A percentile compares a stretch with the other conserved stretches of the same genome.
Conservation (phyloP, 768 basidiomycete genomes). For the Pisolithus tinctorius region DNA sequence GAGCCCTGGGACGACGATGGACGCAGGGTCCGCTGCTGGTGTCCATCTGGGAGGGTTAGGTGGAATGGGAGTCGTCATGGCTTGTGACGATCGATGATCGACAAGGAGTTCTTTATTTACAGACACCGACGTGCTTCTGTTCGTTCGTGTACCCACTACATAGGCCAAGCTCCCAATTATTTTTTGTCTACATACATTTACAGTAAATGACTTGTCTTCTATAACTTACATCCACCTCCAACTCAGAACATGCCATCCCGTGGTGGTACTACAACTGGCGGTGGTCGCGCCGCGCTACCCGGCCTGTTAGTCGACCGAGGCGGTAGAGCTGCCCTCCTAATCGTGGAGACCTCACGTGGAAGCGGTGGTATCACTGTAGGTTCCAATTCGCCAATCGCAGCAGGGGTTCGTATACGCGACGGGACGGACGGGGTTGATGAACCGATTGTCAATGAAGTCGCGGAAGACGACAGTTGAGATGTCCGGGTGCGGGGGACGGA, state of each 20-base stretch:
- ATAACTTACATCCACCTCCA: neutral
- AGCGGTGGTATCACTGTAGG: constrained; percentile 18
- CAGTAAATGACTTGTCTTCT: neutral
- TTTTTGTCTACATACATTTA: too few relatives aligned
- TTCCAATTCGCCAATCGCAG: constrained; percentile 22
- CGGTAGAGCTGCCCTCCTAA: constrained; percentile 44
- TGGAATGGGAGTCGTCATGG: constrained; percentile 37
- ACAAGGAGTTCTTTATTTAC: too few relatives aligned
- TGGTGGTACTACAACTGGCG: constrained; percentile 46
- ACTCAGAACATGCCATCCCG: constrained; percentile 60
- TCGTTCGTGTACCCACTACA: too few relatives aligned
- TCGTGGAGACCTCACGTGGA: constrained; percentile 18
- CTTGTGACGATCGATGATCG: too few relatives aligned
- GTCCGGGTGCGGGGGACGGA: constrained; percentile 13
- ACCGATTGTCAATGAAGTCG: constrained; percentile 1
- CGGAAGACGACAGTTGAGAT: constrained; percentile 8
- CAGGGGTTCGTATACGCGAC: constrained; percentile 21
- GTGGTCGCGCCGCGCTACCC: constrained; percentile 44
- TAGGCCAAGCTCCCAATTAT: too few relatives aligned
- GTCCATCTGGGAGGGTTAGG: constrained; percentile 65
- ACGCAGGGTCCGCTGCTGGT: constrained; percentile 54
- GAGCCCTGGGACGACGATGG: constrained; percentile 65
- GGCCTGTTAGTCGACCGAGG: constrained; percentile 67
- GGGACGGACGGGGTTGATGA: constrained; percentile 22
- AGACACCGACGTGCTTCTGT: too few relatives aligned